phyloP scores from a whole-genome alignment of 2,329 filamentous ascomycete species.

The Didymella sp. region DNA sequence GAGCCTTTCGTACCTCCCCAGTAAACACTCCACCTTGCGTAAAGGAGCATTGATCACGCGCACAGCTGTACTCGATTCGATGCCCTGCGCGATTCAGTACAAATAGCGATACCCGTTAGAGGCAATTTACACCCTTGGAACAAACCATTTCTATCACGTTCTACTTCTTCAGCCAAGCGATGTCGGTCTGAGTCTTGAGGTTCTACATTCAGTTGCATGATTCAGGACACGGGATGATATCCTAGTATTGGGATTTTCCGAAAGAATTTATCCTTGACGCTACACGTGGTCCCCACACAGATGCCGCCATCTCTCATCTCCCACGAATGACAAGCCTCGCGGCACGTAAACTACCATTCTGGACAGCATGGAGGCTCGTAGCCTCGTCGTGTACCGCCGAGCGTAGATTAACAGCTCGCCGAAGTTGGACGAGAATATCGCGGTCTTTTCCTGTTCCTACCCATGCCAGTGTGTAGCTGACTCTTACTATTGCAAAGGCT shows the following conservation, averaged over 20 bases:
- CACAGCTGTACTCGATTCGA: not conserved
- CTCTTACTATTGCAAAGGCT: not conserved
- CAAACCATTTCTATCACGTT: not conserved
- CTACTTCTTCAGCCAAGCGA: not conserved
- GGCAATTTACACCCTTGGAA: conserved; percentile 18
- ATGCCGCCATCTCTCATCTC: conserved; percentile 8
- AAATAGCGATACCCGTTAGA: conserved; percentile 22
- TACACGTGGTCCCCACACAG: conserved; percentile 12
- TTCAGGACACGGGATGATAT: conserved; percentile 2
- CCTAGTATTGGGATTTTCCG: conserved; percentile 4
- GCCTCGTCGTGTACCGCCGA: not conserved
- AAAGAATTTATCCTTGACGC: conserved; percentile 12
- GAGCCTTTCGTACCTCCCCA: conserved; percentile 74
- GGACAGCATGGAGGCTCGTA: conserved; percentile 5
- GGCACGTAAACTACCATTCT: conserved; percentile 1
- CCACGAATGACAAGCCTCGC: conserved; percentile 15
- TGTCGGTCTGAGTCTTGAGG: conserved; percentile 6
- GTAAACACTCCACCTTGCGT: conserved; percentile 25
- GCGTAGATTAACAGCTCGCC: conserved; percentile 8
- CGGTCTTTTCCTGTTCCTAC: conserved; percentile 24
- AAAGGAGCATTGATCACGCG: conserved; percentile 8
- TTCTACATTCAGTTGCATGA: conserved; percentile 2
- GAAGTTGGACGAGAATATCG: conserved; percentile 6
- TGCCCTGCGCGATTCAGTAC: conserved; percentile 17
- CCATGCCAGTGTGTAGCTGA: conserved; percentile 27